phyloP scores from a whole-genome alignment of 2,329 filamentous ascomycete species.

The Capronia coronata region DNA sequence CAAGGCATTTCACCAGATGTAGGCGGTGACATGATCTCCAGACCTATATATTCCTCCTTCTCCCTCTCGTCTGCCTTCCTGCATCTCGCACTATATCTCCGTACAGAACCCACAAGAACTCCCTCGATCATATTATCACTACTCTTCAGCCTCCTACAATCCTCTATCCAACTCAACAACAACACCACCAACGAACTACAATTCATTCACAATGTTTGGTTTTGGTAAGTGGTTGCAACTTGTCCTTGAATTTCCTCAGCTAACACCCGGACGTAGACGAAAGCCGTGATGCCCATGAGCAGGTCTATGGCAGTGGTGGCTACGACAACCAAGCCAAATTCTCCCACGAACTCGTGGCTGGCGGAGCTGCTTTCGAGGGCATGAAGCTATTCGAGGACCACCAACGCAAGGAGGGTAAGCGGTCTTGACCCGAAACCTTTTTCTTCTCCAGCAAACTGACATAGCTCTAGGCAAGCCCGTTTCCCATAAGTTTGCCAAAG shows the following conservation, averaged over 20 bases:
- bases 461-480: slow-evolving; percentile 56
- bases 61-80: background rate
- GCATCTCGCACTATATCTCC: too few relatives aligned
- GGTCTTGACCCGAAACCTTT: background rate
- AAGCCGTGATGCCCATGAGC: slow-evolving; percentile 48
- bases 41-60: slow-evolving; percentile 6
- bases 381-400: slow-evolving; percentile 75
- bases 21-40: background rate
- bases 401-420: slow-evolving; percentile 61
- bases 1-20: background rate
- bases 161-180: background rate
- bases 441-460: background rate
- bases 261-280: slow-evolving; percentile 38
- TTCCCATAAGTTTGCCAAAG: slow-evolving; percentile 68
- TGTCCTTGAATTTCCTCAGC: background rate
- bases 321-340: slow-evolving; percentile 55
- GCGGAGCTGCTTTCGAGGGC: slow-evolving; percentile 69
- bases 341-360: slow-evolving; percentile 67
- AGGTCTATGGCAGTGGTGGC: slow-evolving; percentile 46
- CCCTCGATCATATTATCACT: too few relatives aligned
- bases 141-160: too few relatives aligned
- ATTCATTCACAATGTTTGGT: slow-evolving; percentile 15
- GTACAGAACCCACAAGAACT: too few relatives aligned
- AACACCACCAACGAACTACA: background rate
- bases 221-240: slow-evolving; percentile 2